Base-by-base conservation (phyloP, 2,329 filamentous ascomycete genomes). In the Colletotrichum melonis region DNA sequence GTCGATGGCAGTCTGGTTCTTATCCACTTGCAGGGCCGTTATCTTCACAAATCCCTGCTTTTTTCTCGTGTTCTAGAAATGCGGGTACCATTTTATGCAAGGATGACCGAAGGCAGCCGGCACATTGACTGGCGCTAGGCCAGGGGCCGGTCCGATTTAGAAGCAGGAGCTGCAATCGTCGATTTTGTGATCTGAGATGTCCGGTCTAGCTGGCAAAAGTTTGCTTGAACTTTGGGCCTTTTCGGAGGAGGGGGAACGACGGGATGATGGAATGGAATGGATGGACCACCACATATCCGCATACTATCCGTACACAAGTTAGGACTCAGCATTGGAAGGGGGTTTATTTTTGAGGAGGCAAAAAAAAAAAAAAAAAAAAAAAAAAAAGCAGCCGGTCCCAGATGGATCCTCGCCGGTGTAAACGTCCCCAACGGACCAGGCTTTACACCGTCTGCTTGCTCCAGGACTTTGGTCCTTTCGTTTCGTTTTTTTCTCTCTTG, bases 101-200 rank as follows among this genome's bases (percentile, higher is more conserved):
- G 56, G 46, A 54, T 55, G n/a, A 46, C 24, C n/a, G 32, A 28
- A 60, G 42, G 46, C 56, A 32, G 35, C 70, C 70, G 70, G 70
- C 59, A 73, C 70, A 64, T 73, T 69, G 66, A 73, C 42, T 35
- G 60, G 42, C 70, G 46, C 70, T 73, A 73, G 55, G 57, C 66
- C 70, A 73, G 70, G 70, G 66, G 70, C 59, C 32, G 66, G 70
- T 73, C 70, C 70, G 70, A 70, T 73, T 73, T 70, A 69, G 60
- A 70, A 73, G 59, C 70, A 73, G 49, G 24, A 42, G 28, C 64
- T 72, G 57, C 35, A 72, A 72, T 72, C 66, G 69, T 54, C 58
- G 66, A 72, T 69, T 63, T 64, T 62, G 5, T 72, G 59, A 73
- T 73, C 66, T 64, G 19, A 65, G 66, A 69, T 67, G 67, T 22